Conservation (phyloP, 2,329 filamentous ascomycete species). For the Cyphellophora europaea region DNA sequence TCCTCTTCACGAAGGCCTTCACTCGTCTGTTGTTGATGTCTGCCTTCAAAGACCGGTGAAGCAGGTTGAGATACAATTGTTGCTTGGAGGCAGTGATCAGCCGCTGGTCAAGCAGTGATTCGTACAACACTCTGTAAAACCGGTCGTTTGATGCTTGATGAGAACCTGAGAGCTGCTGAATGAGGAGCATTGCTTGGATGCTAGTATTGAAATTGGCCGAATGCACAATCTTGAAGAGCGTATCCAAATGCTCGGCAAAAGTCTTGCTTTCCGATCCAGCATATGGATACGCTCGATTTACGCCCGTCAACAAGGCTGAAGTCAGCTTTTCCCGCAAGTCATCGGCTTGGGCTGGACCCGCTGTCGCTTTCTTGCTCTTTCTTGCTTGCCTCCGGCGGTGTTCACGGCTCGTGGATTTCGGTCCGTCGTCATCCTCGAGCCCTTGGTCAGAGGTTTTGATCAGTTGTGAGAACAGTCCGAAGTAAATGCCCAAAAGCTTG, state of each 20-base stretch:
- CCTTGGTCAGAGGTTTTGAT: slow-evolving; percentile 53
- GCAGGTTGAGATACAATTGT: slow-evolving; percentile 82
- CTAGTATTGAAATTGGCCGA: slow-evolving; percentile 99
- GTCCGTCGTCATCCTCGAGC: slow-evolving; percentile 23
- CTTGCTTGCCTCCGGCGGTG: slow-evolving; percentile 7
- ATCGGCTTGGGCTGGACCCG: slow-evolving; percentile 38
- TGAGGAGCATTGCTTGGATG: slow-evolving; percentile 87
- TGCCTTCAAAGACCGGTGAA: slow-evolving; percentile 79
- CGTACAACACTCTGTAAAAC: slow-evolving; percentile 92
- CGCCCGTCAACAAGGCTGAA: slow-evolving; percentile 81
- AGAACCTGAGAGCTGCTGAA: slow-evolving; percentile 78
- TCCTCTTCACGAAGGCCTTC: slow-evolving; percentile 89
- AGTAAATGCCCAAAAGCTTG: slow-evolving; percentile 81
- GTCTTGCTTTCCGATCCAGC: slow-evolving; percentile 68
- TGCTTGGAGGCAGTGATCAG: slow-evolving; percentile 89
- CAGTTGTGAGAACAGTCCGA: slow-evolving; percentile 73
- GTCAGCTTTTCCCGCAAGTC: slow-evolving; percentile 85
- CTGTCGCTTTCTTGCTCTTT: slow-evolving; percentile 16
- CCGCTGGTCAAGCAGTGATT: slow-evolving; percentile 84
- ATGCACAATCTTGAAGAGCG: slow-evolving; percentile 90
- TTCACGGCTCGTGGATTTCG: slow-evolving; percentile 10
- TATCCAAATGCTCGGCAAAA: slow-evolving; percentile 86
- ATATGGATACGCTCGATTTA: slow-evolving; percentile 94
- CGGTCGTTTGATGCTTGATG: slow-evolving; percentile 78
- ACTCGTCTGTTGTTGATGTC: slow-evolving; percentile 86